Percentiles rank a stretch among this genome's conserved stretches.
phyloP scores from a whole-genome alignment of 257 asterid genomes.

The Leptodermis oblonga region DNA sequence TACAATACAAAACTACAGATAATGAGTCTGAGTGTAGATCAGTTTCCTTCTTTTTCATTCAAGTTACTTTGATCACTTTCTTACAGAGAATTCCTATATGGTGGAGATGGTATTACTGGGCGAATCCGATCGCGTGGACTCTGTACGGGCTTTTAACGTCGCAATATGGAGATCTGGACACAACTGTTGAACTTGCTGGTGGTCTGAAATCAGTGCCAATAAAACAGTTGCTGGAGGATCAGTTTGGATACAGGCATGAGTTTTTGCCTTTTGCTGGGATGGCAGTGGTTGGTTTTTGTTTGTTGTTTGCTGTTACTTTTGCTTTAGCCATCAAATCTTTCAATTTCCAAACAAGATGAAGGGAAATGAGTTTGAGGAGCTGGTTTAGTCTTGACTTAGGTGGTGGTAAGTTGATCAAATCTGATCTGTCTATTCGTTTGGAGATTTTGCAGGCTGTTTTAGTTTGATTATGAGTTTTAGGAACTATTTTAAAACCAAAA shows the following conservation, averaged over 20 bases:
- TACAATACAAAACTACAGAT: not conserved
- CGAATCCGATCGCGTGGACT: conserved; percentile 81
- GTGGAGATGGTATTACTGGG: conserved; percentile 99
- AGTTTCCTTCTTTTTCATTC: not conserved
- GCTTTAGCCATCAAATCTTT: conserved; percentile 65
- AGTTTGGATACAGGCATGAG: conserved; percentile 70
- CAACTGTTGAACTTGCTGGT: conserved; percentile 47
- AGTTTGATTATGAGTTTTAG: too few species aligned
- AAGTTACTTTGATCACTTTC: not conserved
- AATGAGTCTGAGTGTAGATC: too few species aligned
- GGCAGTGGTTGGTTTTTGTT: conserved; percentile 55
- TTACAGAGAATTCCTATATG: conserved; percentile 80
- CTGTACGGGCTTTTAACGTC: conserved; percentile 78
- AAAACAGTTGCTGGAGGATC: conserved; percentile 48
- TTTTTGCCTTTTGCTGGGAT: conserved; percentile 58
- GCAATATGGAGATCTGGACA: conserved; percentile 64
- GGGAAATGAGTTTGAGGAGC: not conserved
- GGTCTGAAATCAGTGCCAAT: conserved; percentile 41
- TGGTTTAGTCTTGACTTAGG: not conserved
- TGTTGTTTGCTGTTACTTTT: conserved; percentile 59
- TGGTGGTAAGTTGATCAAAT: not conserved
- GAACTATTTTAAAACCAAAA: too few species aligned
- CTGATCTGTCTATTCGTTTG: too few species aligned
- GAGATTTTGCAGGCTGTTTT: too few species aligned
- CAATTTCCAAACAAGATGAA: conserved; percentile 74